Evolutionary conservation across 208 protist genomes (phyloP).

Genomic region (Crithidia bombi): DNA sequence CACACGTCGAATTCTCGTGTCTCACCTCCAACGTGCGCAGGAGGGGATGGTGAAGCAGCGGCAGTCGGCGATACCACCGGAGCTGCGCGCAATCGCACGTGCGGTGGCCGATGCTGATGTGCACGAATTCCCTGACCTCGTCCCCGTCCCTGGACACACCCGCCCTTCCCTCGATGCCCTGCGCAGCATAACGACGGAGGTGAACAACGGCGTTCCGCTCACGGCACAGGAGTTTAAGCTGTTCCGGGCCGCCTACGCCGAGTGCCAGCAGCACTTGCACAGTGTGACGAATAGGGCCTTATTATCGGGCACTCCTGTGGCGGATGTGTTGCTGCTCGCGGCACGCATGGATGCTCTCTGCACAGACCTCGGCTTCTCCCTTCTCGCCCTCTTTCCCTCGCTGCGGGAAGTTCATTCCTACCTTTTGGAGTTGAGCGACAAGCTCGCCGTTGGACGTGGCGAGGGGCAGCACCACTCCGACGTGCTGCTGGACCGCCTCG

Average conservation of each 20-base stretch:
- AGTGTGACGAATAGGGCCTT: slow-evolving; percentile 55
- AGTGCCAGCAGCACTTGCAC: slow-evolving; percentile 68
- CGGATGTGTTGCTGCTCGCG: slow-evolving; percentile 62
- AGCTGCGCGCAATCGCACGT: slow-evolving; percentile 73
- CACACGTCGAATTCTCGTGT: background rate
- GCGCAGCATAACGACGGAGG: slow-evolving; percentile 54
- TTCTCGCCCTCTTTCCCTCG: slow-evolving; percentile 55
- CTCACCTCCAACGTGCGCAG: background rate
- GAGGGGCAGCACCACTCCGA: slow-evolving; percentile 25
- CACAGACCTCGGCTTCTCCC: slow-evolving; percentile 51
- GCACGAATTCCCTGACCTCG: slow-evolving; percentile 66
- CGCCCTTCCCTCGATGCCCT: slow-evolving; percentile 47
- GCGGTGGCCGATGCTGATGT: slow-evolving; percentile 61
- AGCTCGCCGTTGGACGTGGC: slow-evolving; percentile 13
- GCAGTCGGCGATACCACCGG: slow-evolving; percentile 46
- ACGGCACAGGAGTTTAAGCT: slow-evolving; percentile 51
- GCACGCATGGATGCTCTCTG: slow-evolving; percentile 68
- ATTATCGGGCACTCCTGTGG: slow-evolving; percentile 42
- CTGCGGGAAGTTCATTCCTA: slow-evolving; percentile 68
- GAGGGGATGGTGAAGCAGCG: slow-evolving; percentile 24
- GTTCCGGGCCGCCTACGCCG: slow-evolving; percentile 67
- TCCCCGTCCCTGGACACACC: slow-evolving; percentile 26
- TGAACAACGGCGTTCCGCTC: slow-evolving; percentile 62
- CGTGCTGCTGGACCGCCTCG: slow-evolving; percentile 39
- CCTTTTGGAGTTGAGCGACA: slow-evolving; percentile 49